Conservation (phyloP, 257 asterid genomes). For the Plantago major region DNA sequence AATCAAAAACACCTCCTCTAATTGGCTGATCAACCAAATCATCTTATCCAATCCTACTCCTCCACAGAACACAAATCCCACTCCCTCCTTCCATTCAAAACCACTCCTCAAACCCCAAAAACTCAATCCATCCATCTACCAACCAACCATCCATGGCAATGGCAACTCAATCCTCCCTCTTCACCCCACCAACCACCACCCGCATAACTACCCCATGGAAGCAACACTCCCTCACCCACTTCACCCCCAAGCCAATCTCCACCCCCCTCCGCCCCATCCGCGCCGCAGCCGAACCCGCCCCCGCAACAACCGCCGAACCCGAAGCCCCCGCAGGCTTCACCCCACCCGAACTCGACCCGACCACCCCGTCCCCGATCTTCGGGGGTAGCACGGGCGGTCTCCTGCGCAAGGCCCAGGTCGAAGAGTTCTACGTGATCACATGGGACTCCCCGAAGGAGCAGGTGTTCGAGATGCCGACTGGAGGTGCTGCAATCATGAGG, state of each 20-base stretch:
- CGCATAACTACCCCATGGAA: constrained; percentile 54
- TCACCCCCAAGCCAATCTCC: constrained; percentile 42
- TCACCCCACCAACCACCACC: constrained; percentile 56
- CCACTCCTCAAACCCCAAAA: neutral
- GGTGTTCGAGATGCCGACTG: constrained; percentile 95
- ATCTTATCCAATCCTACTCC: constrained; percentile 36
- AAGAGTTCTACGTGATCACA: constrained; percentile 87
- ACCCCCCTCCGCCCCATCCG: constrained; percentile 39
- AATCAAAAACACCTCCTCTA: constrained; percentile 20
- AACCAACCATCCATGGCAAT: constrained; percentile 40
- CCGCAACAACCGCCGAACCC: constrained; percentile 4
- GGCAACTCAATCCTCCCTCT: constrained; percentile 88
- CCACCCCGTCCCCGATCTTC: constrained; percentile 93
- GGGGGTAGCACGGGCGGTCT: constrained; percentile 97
- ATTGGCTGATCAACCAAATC: constrained; percentile 34
- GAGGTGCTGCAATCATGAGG: constrained; percentile 97
- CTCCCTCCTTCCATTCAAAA: neutral
- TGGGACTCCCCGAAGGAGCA: constrained; percentile 97
- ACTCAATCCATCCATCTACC: neutral
- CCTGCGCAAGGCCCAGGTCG: constrained; percentile 83
- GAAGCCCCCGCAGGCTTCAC: constrained; percentile 84
- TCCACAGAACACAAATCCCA: constrained; percentile 14
- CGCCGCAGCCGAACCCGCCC: constrained; percentile 28
- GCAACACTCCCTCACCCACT: constrained; percentile 33
- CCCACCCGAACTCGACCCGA: constrained; percentile 87